A percentile compares a stretch with the other conserved stretches of the same genome.
Evolutionary conservation across 1,284 basidiomycete genomes (phyloP).

Genomic region (Jaminaea rosea): DNA sequence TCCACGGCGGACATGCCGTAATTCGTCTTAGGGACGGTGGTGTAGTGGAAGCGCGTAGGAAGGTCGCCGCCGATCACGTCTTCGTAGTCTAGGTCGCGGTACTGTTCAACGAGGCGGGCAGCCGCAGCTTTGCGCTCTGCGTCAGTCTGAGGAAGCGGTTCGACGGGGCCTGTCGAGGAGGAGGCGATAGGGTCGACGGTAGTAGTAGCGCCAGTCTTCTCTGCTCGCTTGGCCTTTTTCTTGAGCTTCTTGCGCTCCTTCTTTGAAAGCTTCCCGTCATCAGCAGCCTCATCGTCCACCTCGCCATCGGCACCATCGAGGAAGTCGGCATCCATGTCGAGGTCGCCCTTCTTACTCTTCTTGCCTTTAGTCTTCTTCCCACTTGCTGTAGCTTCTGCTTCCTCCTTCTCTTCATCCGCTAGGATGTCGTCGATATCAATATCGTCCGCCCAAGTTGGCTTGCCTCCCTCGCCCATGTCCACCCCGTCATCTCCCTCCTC

Average conservation of each 20-base stretch:
- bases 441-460: constrained; percentile 72
- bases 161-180: neutral
- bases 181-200: neutral
- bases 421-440: constrained; percentile 68
- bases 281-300: constrained; percentile 11
- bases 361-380: constrained; percentile 52
- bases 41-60: constrained; percentile 89
- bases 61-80: constrained; percentile 76
- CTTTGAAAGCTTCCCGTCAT: constrained; percentile 57
- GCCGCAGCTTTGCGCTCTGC: constrained; percentile 6
- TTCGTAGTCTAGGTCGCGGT: constrained; percentile 86
- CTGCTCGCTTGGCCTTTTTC: constrained; percentile 14
- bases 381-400: too few relatives aligned
- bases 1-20: constrained; percentile 75
- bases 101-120: constrained; percentile 72
- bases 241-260: constrained; percentile 65
- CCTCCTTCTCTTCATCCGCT: constrained; percentile 51
- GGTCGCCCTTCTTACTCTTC: constrained; percentile 51
- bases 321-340: constrained; percentile 67
- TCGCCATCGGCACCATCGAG: constrained; percentile 27
- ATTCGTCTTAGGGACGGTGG: constrained; percentile 59
- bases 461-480: constrained; percentile 50
- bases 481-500: constrained; percentile 19
- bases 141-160: neutral
- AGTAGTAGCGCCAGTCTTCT: neutral